Base-by-base conservation (phyloP, 345 rosid species). In the Angophora floribunda region DNA sequence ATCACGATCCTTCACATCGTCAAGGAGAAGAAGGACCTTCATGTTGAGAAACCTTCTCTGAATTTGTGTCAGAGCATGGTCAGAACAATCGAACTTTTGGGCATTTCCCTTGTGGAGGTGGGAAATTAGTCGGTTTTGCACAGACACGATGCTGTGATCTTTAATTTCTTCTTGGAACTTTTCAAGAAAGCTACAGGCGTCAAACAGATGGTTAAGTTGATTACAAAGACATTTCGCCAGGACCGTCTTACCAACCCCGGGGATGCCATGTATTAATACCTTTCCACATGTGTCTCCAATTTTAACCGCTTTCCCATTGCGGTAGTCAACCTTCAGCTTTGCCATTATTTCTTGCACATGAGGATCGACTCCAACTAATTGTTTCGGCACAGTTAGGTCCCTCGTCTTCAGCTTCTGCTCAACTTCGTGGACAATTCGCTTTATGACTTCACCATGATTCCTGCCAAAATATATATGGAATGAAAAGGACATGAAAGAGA, bases 1-100 rank as follows among this genome's bases (percentile, higher is more conserved):
- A 3, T 36, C 45, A 16, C 1, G 3, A 13, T 88, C 61, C 75
- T 90, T 88, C 5, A 90, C 90, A 59, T 90, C 88, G 59, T 90
- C 92, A 51, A 90, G 86, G 22, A 91, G 57, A 51, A 91, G 4
- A 6, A 91, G 86, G 84, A 90, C 87, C 49, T 87, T 88, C 59
- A 10, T 36, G 28, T 1, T 4, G 6, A 49, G 22, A 41, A 88
- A 67, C 11, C 70, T 70, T 1, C 15, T 11, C 75, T 13, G 26
- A 4, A 87, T 75, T n/a, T 24, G 12, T 3, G 1, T 1, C 26
- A 9, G 36, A 51, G 53, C 88, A 4, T 4, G 9, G 41, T 75
- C 57, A 49, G 32, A 41, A 22, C n/a, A 17, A n/a, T 41, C 7
- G 36, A 70, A 13, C 8, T 32, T 4, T 7, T 0, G n/a, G 47